Base-by-base conservation (phyloP, 2,329 filamentous ascomycete species). In the Tolypocladium ovalisporum region DNA sequence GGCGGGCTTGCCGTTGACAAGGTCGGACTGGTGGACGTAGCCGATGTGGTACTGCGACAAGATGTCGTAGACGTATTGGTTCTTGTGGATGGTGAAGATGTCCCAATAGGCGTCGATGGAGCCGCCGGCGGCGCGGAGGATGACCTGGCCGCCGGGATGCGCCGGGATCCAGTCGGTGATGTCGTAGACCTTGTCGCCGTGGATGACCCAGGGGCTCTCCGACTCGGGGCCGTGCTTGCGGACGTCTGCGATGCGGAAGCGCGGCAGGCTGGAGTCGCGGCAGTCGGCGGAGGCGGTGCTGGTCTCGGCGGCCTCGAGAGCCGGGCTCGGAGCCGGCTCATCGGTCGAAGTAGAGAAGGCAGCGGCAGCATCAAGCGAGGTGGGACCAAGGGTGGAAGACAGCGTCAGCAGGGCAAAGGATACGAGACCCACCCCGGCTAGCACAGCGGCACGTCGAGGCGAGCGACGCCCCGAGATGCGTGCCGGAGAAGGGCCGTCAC, bases 91-190 rank as follows among this genome's bases (percentile, higher is more conserved):
- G 52, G 79, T 76, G 66, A 88, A 88, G 56, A 88, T 86, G 59
- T 86, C 75, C 85, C 85, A 88, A 70, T 87, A 88, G 0, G 81
- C 79, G 55, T 88, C 85, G 54, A 88, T 80, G 56, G 79, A 80
- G 40, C 81, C 79, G 4, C 85, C 85, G 1, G 83, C 84, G 1
- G 85, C 85, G 35, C 81, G 78, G 10, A 88, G 73, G 58, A 88
- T 88, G 17, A 88, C 83, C 55, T 86, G 81, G 47, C 85, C 85
- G 4, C 85, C 85, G 0, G 85, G 85, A 65, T 88, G 85, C 1
- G 78, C 82, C 1, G 76, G 72, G 27, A 88, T 72, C 83, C 85
- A 88, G 54, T 87, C 82, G 1, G 85, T 88, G 55, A 88, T 88
- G 64, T 88, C 81, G 74, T 88, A 88, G 24, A 88, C 84, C 57